Base-by-base conservation (phyloP, 805 yeast species). In the Barnettozyma botsteinii region DNA sequence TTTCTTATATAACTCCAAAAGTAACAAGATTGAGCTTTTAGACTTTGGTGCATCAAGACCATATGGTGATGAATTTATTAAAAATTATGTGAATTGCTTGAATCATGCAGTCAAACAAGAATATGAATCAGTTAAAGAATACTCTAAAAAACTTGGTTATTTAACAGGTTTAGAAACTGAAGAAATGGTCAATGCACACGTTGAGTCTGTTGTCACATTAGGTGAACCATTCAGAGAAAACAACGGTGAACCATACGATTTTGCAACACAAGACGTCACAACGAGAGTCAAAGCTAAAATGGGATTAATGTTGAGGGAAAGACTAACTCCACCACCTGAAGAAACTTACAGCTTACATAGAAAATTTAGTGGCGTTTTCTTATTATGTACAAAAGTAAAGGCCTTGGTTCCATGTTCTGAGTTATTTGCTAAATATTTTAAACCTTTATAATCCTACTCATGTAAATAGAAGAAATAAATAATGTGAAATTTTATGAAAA, bases 311-410 rank as follows among this genome's bases (percentile, higher is more conserved):
- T 70, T 93, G 46, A 76, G 81, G 45, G 96, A 93, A 61, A 76
- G 98, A 51, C 68, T 93, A 46, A 78, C 96, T 4, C 97, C 98
- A 4, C 98, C 98, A 12, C 98, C 98, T 2, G 98, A 93, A 56
- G 98, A 93, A 62, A 93, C 98, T 0, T 93, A 93, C 60, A 84
- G 95, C n/a, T 69, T 93, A 52, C 98, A 93, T 64, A 73, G 98
- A 54, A 93, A 93, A 57, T 78, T 93, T 56, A 85, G 95, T 57
- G 98, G 98, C 10, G 95, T 93, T 2, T 93, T 85, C 57, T 68
- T 93, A 46, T 69, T 93, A 40, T 91, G 98, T 65, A 85, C 98
- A 4, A 75, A 85, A 51, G 70, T 93, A 62, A 69, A 76, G 30
- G 97, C 98, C 2, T 67, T 72, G 11, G 91, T 93, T 26, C 94